These are phyloP conservation scores for Beauveria asiatica DNA, from an alignment of 2,329 filamentous ascomycete genomes.

Conservation along the genomic window DNA sequence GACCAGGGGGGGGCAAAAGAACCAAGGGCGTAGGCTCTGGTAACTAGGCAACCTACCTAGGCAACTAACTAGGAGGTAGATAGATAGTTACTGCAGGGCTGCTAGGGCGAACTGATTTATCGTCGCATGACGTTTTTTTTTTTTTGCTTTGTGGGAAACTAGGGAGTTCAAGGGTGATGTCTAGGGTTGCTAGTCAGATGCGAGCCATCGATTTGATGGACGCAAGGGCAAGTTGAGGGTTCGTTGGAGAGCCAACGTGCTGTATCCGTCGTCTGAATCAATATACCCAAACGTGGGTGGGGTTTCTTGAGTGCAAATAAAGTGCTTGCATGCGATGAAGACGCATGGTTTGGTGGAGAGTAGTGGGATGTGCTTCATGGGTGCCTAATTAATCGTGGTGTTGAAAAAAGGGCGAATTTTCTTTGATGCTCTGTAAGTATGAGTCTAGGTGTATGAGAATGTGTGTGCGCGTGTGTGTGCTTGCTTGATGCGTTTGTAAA, in stretches of 20 bases:
- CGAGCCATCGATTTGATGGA: not conserved
- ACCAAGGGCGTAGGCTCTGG: not conserved
- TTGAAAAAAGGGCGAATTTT: not conserved
- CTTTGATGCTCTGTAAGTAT: not conserved
- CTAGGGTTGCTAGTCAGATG: constrained; percentile 3
- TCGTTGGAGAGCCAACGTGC: not conserved
- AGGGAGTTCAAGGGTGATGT: not conserved
- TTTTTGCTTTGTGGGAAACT: not conserved
- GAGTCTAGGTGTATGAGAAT: no score
- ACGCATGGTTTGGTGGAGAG: not conserved
- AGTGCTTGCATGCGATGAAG: constrained; percentile 11
- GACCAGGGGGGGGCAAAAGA: not conserved
- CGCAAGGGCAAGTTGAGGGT: not conserved
- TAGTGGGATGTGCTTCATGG: not conserved
- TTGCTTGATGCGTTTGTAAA: not conserved
- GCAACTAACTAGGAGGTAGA: no score
- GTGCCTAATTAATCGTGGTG: not conserved
- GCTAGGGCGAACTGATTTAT: not conserved
- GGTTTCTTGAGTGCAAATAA: not conserved
- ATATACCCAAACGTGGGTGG: not conserved
- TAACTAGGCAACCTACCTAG: no score
- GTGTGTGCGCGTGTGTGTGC: not conserved
- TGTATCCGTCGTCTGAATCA: not conserved
- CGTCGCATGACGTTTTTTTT: not conserved
- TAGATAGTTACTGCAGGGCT: not conserved